These are phyloP conservation scores for Fusarium verrucosum DNA, from an alignment of 2,329 filamentous ascomycete genomes.

Conservation along the genomic window DNA sequence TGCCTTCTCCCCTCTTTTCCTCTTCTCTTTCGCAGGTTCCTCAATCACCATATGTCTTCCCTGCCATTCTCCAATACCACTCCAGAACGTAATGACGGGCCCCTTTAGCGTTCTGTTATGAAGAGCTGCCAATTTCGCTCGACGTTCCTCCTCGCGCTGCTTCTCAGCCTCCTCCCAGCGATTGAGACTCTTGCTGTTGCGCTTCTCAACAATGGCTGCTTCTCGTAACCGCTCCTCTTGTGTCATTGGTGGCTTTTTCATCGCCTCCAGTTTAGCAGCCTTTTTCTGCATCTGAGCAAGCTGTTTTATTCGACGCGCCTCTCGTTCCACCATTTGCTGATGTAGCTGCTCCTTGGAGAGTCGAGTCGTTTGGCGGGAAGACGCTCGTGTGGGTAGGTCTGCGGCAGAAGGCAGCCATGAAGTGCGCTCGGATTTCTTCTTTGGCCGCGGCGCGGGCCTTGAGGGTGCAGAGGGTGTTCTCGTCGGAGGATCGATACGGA, in stretches of 20 bases:
- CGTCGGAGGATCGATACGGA: slow-evolving; percentile 71
- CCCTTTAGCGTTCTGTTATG: slow-evolving; percentile 88
- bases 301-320: slow-evolving; percentile 75
- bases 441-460: slow-evolving; percentile 59
- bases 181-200: slow-evolving; percentile 89
- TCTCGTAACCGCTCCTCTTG: slow-evolving; percentile 86
- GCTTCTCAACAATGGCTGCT: slow-evolving; percentile 82
- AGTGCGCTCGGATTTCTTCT: slow-evolving; percentile 68
- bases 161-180: slow-evolving; percentile 95
- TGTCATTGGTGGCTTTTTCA: slow-evolving; percentile 83
- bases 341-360: slow-evolving; percentile 70
- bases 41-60: slow-evolving; percentile 73
- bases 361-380: slow-evolving; percentile 66
- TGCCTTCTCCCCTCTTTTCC: slow-evolving; percentile 52
- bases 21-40: slow-evolving; percentile 69
- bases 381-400: slow-evolving; percentile 67
- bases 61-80: slow-evolving; percentile 85
- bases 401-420: slow-evolving; percentile 66
- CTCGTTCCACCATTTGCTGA: slow-evolving; percentile 77
- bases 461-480: slow-evolving; percentile 49
- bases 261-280: slow-evolving; percentile 74
- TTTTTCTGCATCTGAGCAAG: slow-evolving; percentile 73
- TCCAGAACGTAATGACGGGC: slow-evolving; percentile 92
- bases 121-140: slow-evolving; percentile 84
- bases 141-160: slow-evolving; percentile 83